Conservation (phyloP, 305 asterid species). For the Solanum aculeatissimum region DNA sequence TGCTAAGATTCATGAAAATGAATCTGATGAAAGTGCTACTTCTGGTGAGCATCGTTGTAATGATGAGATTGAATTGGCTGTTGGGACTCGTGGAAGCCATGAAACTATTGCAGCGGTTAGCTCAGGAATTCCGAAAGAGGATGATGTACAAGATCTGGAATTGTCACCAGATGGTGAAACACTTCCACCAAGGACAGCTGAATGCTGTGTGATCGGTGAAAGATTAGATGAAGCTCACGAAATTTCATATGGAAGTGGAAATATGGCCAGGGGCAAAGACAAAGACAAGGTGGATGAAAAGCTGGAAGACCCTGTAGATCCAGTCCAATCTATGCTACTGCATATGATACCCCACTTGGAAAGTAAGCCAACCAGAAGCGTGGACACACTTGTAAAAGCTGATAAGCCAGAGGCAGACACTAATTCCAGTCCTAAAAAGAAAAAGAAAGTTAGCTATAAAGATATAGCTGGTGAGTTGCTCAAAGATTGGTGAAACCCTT, state of each 20-base stretch:
- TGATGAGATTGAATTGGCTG: constrained; percentile 10
- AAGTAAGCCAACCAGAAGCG: not conserved
- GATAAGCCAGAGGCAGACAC: constrained; percentile 18
- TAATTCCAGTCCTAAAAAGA: constrained; percentile 35
- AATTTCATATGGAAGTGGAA: constrained; percentile 14
- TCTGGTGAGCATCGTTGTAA: constrained; percentile 9
- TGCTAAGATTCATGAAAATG: constrained; percentile 48
- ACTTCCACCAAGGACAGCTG: constrained; percentile 13
- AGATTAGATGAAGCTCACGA: not conserved
- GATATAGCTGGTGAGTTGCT: constrained; percentile 67
- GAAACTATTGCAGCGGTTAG: not conserved
- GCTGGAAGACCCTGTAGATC: constrained; percentile 28
- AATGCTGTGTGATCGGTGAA: constrained; percentile 7
- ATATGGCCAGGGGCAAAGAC: not conserved
- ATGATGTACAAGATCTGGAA: constrained; percentile 13
- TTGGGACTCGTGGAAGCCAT: constrained; percentile 5
- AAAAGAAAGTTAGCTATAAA: constrained; percentile 79
- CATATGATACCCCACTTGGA: constrained; percentile 46
- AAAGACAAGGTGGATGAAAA: constrained; percentile 4
- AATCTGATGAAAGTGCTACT: constrained; percentile 39
- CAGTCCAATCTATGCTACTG: constrained; percentile 54
- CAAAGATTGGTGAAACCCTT: constrained; percentile 51
- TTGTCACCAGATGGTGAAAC: constrained; percentile 17
- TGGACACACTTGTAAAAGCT: constrained; percentile 5
- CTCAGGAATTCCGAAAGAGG: constrained; percentile 13